phyloP scores from a whole-genome alignment of 768 basidiomycete genomes.

The Terana coerulea region DNA sequence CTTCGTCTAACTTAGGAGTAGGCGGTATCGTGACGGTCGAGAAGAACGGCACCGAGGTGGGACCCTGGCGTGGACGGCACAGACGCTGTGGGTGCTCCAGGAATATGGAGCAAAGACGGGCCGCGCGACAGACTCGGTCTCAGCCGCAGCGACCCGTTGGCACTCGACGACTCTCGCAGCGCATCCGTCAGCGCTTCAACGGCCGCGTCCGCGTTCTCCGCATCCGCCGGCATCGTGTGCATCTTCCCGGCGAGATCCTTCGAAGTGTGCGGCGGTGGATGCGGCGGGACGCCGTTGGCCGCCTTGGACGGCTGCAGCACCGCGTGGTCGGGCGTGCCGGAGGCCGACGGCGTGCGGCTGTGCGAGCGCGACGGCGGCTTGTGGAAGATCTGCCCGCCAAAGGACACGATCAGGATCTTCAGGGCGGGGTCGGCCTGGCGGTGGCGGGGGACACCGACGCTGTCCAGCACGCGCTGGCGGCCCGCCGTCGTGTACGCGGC shows the following conservation, averaged over 20 bases:
- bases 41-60: slow-evolving; percentile 22
- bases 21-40: slow-evolving; percentile 30
- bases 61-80: slow-evolving; percentile 20
- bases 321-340: slow-evolving; percentile 9
- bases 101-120: slow-evolving; percentile 16
- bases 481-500: slow-evolving; percentile 51
- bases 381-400: slow-evolving; percentile 74
- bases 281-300: slow-evolving; percentile 1
- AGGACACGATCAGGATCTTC: slow-evolving; percentile 73
- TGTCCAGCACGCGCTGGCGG: slow-evolving; percentile 48
- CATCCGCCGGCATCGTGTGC: slow-evolving; percentile 1
- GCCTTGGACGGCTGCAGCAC: slow-evolving; percentile 1
- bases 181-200: slow-evolving; percentile 18
- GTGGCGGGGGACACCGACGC: slow-evolving; percentile 54
- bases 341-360: slow-evolving; percentile 27
- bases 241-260: background rate
- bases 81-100: slow-evolving; percentile 23
- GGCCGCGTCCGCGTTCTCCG: slow-evolving; percentile 5
- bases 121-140: slow-evolving; percentile 1
- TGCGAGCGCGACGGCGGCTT: slow-evolving; percentile 33
- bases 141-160: slow-evolving; percentile 10
- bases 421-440: slow-evolving; percentile 43
- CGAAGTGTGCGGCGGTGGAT: background rate
- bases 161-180: too few species aligned
- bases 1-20: slow-evolving; percentile 28